A percentile compares a stretch with the other conserved stretches of the same genome.
phyloP scores from a whole-genome alignment of 352 stramenopile species.

The Phytophthora palmivora region DNA sequence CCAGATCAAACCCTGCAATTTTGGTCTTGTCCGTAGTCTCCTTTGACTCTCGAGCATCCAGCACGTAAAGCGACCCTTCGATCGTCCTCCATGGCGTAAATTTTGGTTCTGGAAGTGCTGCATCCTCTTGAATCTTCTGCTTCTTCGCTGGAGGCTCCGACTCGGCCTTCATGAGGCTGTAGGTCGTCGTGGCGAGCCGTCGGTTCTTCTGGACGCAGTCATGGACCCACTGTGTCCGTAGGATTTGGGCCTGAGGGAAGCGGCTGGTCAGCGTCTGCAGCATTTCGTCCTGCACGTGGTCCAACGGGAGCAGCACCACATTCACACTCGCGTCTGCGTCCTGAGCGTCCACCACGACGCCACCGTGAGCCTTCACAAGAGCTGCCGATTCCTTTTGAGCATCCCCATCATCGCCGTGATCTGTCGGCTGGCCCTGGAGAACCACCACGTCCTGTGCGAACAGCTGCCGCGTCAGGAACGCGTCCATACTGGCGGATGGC shows the following conservation, averaged over 20 bases:
- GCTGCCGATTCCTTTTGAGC: constrained; percentile 4
- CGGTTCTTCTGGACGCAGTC: constrained; percentile 47
- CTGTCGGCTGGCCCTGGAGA: constrained; percentile 19
- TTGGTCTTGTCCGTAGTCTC: constrained; percentile 31
- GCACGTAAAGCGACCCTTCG: constrained; percentile 48
- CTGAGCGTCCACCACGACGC: constrained; percentile 32
- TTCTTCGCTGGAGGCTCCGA: constrained; percentile 27
- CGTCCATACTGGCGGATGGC: constrained; percentile 51
- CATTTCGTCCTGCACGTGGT: constrained; percentile 25
- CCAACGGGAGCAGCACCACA: constrained; percentile 34
- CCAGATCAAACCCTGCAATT: constrained; percentile 84
- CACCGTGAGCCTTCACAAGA: constrained; percentile 44
- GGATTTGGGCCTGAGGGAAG: constrained; percentile 36
- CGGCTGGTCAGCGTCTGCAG: constrained; percentile 11
- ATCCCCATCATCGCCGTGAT: not conserved
- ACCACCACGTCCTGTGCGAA: constrained; percentile 48
- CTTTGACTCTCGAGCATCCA: constrained; percentile 50
- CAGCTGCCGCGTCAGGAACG: constrained; percentile 59
- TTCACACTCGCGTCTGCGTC: constrained; percentile 15
- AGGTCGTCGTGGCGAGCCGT: constrained; percentile 37
- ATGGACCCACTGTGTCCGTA: constrained; percentile 49
- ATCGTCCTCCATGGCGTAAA: constrained; percentile 56
- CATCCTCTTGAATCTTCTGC: constrained; percentile 8
- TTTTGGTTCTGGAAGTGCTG: constrained; percentile 29
- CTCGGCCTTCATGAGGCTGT: constrained; percentile 15